Conservation (phyloP, 2,329 filamentous ascomycete species). For the Didymella arachidicola region DNA sequence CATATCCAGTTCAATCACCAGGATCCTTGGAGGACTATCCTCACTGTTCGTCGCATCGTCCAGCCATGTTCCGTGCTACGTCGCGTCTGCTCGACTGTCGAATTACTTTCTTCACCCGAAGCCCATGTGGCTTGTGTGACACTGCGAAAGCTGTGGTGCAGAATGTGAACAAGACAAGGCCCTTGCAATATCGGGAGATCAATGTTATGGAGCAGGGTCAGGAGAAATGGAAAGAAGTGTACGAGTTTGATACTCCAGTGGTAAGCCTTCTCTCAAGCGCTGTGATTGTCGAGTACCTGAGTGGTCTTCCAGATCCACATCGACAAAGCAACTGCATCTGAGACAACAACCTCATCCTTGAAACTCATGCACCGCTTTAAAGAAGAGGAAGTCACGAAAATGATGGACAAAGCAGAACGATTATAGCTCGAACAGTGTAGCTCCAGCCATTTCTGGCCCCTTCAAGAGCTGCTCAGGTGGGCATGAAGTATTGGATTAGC, state of each 20-base stretch:
- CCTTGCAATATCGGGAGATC: conserved; percentile 73
- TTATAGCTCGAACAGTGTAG: conserved; percentile 4
- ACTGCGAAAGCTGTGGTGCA: conserved; percentile 73
- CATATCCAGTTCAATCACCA: not conserved
- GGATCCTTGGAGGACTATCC: not conserved
- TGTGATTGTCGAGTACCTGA: conserved; percentile 31
- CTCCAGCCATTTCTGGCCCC: not conserved
- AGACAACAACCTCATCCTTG: conserved; percentile 64
- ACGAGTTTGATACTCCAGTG: conserved; percentile 84
- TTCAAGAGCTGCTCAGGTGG: not conserved
- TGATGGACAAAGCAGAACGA: conserved; percentile 67
- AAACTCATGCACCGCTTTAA: conserved; percentile 84
- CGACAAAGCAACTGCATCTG: conserved; percentile 60
- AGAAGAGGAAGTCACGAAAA: conserved; percentile 68
- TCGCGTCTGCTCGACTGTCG: conserved; percentile 54
- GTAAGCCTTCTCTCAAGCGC: conserved; percentile 56
- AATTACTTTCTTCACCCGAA: conserved; percentile 78
- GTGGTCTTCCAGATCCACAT: conserved; percentile 63
- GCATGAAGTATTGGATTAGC: not conserved
- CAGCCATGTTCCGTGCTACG: conserved; percentile 44
- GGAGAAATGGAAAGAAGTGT: conserved; percentile 73
- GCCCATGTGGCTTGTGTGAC: conserved; percentile 74
- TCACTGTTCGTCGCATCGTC: conserved; percentile 3
- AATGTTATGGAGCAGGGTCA: conserved; percentile 71
- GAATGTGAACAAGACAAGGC: conserved; percentile 70